Conservation (phyloP, 495 filamentous ascomycete species). For the Talaromyces ruber region DNA sequence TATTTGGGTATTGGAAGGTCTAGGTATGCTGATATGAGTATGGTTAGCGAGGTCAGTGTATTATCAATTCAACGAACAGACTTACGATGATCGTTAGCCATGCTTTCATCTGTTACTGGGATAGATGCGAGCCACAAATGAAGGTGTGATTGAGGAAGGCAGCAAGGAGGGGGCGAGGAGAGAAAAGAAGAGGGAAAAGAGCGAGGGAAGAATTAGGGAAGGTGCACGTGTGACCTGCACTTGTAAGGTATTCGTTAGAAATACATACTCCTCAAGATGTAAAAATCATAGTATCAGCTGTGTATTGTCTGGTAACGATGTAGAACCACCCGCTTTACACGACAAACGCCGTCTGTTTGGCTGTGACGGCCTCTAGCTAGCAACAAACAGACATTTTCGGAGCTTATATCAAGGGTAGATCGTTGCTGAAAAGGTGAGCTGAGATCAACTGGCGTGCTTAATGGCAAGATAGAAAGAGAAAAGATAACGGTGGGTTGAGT, state of each 20-base stretch:
- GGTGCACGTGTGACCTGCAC: neutral
- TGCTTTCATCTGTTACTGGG: neutral
- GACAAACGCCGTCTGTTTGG: neutral
- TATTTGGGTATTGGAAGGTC: neutral
- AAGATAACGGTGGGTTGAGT: neutral
- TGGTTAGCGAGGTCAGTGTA: neutral
- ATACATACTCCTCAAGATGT: neutral
- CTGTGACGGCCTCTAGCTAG: neutral
- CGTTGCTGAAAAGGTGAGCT: no score
- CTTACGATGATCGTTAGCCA: neutral
- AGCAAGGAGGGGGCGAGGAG: neutral
- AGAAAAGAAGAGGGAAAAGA: neutral
- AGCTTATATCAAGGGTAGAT: neutral
- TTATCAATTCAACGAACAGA: neutral
- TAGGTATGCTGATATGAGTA: neutral
- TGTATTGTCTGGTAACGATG: neutral
- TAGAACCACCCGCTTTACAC: neutral
- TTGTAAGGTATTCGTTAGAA: neutral
- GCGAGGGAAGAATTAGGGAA: neutral
- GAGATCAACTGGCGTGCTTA: no score
- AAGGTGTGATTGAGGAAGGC: neutral
- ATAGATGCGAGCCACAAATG: neutral
- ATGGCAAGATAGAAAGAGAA: neutral
- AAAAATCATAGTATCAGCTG: neutral
- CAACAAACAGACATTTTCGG: neutral